A percentile compares a stretch with the other conserved stretches of the same genome.
phyloP scores from a whole-genome alignment of 2,329 filamentous ascomycete genomes.

The Annulohypoxylon truncatum region DNA sequence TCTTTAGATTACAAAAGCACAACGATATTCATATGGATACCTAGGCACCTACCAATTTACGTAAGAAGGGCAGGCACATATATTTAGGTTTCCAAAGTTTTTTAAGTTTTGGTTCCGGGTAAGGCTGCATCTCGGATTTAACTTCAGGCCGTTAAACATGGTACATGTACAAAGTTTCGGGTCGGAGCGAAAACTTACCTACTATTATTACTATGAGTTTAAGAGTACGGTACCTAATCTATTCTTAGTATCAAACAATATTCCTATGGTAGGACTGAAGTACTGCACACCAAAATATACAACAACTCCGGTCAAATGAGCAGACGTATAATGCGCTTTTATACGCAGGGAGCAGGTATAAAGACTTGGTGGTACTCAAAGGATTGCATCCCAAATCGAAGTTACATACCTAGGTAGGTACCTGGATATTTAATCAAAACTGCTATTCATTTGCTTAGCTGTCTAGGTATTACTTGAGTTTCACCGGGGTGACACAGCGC shows the following conservation, averaged over 20 bases:
- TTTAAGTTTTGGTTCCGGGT: neutral
- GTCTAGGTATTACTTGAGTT: neutral
- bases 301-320: neutral
- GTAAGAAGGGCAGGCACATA: neutral
- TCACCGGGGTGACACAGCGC: slow-evolving; percentile 1
- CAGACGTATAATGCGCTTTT: neutral
- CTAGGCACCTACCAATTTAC: neutral
- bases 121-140: slow-evolving; percentile 6
- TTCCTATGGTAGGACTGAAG: neutral
- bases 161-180: slow-evolving; percentile 16
- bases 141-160: neutral
- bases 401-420: no score
- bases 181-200: slow-evolving; percentile 29
- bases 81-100: neutral
- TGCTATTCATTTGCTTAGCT: neutral
- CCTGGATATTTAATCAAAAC: slow-evolving; percentile 8
- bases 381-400: slow-evolving; percentile 11
- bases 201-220: neutral
- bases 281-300: neutral
- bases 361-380: neutral
- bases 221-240: slow-evolving; percentile 16
- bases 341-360: neutral
- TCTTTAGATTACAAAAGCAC: neutral
- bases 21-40: neutral
- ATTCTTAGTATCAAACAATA: slow-evolving; percentile 28